These are phyloP conservation scores for Diddensiella transvaalensis DNA, from an alignment of 805 yeast genomes.

Conservation along the genomic window DNA sequence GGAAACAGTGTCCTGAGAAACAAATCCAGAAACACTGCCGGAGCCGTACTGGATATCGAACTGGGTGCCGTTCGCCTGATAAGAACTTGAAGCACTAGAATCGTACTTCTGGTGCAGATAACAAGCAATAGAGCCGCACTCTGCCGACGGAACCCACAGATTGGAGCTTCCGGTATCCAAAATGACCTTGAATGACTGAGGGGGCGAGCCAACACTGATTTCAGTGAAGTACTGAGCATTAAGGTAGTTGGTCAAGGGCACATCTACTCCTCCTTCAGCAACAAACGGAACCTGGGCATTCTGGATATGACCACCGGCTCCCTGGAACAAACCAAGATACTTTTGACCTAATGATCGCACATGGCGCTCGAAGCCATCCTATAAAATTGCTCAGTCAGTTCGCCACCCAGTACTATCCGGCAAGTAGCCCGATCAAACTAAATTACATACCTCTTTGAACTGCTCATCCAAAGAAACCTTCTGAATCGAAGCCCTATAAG, in stretches of 20 bases:
- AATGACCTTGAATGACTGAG: conserved; percentile 88
- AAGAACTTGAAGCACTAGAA: conserved; percentile 75
- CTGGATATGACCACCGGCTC: conserved; percentile 33
- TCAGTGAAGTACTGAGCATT: conserved; percentile 97
- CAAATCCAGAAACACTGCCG: conserved; percentile 87
- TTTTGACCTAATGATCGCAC: conserved; percentile 57
- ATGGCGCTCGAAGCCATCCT: conserved; percentile 37
- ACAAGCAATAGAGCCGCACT: conserved; percentile 93
- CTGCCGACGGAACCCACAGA: conserved; percentile 90
- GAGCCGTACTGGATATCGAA: conserved; percentile 89
- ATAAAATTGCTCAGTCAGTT: conserved; percentile 2
- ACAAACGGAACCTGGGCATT: conserved; percentile 27
- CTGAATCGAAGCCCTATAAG: conserved; percentile 52
- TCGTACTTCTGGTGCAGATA: conserved; percentile 89
- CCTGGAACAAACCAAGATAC: conserved; percentile 45
- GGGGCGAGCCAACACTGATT: conserved; percentile 87
- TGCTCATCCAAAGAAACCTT: conserved; percentile 57
- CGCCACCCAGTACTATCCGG: background rate
- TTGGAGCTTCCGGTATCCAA: conserved; percentile 96
- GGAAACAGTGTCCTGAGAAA: conserved; percentile 77
- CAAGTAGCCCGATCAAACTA: background rate
- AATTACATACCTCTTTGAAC: conserved; percentile 42
- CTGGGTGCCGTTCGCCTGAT: conserved; percentile 80
- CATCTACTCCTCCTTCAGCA: conserved; percentile 51
- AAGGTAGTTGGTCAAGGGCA: conserved; percentile 87